phyloP scores from a whole-genome alignment of 78 protist genomes.

The slime mould (Dictyostelium discoideum) region DNA sequence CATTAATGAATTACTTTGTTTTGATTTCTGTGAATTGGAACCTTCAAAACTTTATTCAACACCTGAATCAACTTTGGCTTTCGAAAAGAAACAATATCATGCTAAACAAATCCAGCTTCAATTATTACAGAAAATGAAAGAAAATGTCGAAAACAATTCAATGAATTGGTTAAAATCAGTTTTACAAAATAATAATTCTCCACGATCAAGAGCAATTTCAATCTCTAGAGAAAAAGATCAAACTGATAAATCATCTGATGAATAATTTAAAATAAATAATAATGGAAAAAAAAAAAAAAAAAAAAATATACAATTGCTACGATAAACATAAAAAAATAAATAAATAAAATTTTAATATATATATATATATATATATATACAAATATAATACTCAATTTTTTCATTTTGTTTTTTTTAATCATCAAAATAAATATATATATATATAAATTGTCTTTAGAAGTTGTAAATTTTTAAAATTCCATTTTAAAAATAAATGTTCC shows the following conservation, averaged over 20 bases:
- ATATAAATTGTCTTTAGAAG: too few relatives aligned
- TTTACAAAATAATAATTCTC: neutral
- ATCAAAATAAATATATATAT: too few relatives aligned
- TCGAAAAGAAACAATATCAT: constrained; percentile 28
- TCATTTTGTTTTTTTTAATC: too few relatives aligned
- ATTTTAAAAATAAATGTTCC: too few relatives aligned
- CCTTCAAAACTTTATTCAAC: constrained; percentile 15
- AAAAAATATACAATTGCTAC: too few relatives aligned
- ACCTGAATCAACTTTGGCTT: neutral
- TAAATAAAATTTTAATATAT: too few relatives aligned
- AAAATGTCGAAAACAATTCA: neutral
- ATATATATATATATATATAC: too few relatives aligned
- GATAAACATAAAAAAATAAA: too few relatives aligned
- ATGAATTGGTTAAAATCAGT: neutral
- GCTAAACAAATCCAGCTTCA: neutral
- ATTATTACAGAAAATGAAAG: neutral
- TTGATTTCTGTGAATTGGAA: constrained; percentile 64
- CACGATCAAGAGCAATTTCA: constrained; percentile 15
- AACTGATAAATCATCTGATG: neutral
- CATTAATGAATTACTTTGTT: constrained; percentile 47
- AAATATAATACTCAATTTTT: too few relatives aligned
- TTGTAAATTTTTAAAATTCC: too few relatives aligned
- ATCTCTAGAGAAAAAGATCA: neutral
- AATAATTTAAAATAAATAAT: neutral
- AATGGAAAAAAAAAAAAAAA: neutral